phyloP scores from a whole-genome alignment of 2,329 filamentous ascomycete genomes.

The Colletotrichum neosansevieriae region DNA sequence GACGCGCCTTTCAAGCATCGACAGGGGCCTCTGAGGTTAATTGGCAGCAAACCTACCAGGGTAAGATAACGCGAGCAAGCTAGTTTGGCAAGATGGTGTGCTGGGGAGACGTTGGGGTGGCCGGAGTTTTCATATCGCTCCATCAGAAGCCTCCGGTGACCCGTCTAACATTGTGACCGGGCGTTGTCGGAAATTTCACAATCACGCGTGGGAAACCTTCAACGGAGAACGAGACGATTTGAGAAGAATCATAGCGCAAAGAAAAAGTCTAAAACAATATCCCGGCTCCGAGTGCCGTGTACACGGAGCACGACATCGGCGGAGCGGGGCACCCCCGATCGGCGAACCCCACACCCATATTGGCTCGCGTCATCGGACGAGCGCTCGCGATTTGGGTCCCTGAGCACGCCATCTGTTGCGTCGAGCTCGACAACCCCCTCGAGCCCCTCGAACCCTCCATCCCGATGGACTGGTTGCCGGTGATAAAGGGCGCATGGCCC shows the following conservation, averaged over 20 bases:
- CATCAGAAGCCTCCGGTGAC: neutral
- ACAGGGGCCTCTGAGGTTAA: slow-evolving; percentile 3
- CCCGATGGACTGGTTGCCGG: slow-evolving; percentile 5
- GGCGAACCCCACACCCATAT: slow-evolving; percentile 13
- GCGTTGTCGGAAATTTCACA: neutral
- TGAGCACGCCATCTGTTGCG: slow-evolving; percentile 39
- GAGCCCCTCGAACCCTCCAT: neutral
- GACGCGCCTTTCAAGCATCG: slow-evolving; percentile 1
- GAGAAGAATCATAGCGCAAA: neutral
- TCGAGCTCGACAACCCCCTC: slow-evolving; percentile 35
- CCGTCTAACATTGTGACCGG: neutral
- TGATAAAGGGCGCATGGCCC: slow-evolving; percentile 27
- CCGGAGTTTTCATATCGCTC: slow-evolving; percentile 2
- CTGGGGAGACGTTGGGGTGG: slow-evolving; percentile 10
- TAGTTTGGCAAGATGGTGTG: slow-evolving; percentile 15
- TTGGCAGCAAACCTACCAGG: neutral
- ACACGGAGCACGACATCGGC: slow-evolving; percentile 31
- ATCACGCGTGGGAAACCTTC: neutral
- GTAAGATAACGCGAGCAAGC: slow-evolving; percentile 9
- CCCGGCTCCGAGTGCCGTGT: slow-evolving; percentile 18
- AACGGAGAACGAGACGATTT: neutral
- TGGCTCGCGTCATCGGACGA: slow-evolving; percentile 40
- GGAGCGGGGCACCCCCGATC: slow-evolving; percentile 25
- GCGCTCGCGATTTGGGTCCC: slow-evolving; percentile 39
- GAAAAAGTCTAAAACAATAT: slow-evolving; percentile 4